Conservation (phyloP, 2,329 filamentous ascomycete species). For the Ceratocystis eucalypticola region DNA sequence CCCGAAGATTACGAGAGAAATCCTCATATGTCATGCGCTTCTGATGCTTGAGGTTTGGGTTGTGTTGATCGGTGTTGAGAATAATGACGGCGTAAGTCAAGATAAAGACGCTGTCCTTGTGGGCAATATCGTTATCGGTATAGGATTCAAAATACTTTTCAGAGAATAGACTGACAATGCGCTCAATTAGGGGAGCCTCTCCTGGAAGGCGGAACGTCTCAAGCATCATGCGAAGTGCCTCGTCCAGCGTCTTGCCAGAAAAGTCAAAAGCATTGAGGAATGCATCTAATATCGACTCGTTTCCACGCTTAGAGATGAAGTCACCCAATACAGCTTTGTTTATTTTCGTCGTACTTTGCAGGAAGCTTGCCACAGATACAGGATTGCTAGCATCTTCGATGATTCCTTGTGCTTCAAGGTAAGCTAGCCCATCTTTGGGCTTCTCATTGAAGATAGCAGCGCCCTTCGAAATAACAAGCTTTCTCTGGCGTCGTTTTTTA, state of each 20-base stretch:
- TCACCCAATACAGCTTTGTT: slow-evolving; percentile 88
- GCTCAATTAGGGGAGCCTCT: slow-evolving; percentile 82
- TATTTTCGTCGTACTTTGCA: slow-evolving; percentile 74
- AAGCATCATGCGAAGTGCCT: slow-evolving; percentile 74
- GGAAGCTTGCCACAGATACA: slow-evolving; percentile 66
- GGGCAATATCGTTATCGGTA: slow-evolving; percentile 55
- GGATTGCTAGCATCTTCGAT: slow-evolving; percentile 65
- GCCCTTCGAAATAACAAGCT: slow-evolving; percentile 79
- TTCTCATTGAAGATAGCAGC: slow-evolving; percentile 89
- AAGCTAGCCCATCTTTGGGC: slow-evolving; percentile 77
- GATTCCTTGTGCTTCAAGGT: slow-evolving; percentile 71
- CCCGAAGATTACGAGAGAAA: slow-evolving; percentile 79
- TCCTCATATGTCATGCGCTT: slow-evolving; percentile 75
- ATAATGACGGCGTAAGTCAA: slow-evolving; percentile 94
- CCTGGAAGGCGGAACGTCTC: slow-evolving; percentile 88
- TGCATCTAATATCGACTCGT: slow-evolving; percentile 69
- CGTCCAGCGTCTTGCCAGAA: slow-evolving; percentile 69
- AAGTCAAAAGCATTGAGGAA: slow-evolving; percentile 89
- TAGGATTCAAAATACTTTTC: slow-evolving; percentile 68
- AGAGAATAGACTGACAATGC: slow-evolving; percentile 76
- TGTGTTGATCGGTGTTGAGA: slow-evolving; percentile 94
- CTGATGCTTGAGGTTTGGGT: slow-evolving; percentile 66
- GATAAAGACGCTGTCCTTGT: slow-evolving; percentile 79
- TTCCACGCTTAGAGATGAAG: slow-evolving; percentile 80
- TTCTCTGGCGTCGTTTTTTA: slow-evolving; percentile 59